These are phyloP conservation scores for Echium plantagineum DNA, from an alignment of 257 asterid species.

Conservation along the genomic window DNA sequence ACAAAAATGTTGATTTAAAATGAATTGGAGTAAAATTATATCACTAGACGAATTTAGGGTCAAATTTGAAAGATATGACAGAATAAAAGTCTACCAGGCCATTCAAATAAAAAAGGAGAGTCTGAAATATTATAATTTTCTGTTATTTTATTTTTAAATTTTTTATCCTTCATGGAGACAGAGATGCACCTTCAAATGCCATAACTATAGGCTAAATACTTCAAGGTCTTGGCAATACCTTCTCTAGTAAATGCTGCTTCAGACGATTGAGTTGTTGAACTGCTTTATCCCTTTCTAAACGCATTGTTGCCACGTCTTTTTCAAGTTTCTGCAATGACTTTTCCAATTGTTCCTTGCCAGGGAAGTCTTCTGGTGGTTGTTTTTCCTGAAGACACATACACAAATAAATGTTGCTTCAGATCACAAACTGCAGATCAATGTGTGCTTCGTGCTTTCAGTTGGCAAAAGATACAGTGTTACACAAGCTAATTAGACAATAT, in stretches of 20 bases:
- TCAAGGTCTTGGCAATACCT: conserved; percentile 29
- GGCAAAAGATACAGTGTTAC: not conserved
- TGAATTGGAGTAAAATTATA: too few species aligned
- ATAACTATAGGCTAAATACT: not conserved
- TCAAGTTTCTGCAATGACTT: conserved; percentile 53
- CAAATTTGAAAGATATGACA: not conserved
- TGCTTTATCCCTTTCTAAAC: conserved; percentile 69
- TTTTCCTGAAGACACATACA: conserved; percentile 20
- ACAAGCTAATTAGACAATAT: conserved; percentile 2
- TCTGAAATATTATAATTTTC: too few species aligned
- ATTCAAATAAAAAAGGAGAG: not conserved
- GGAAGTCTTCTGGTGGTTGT: conserved; percentile 34
- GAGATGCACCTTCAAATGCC: not conserved
- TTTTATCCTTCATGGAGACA: not conserved
- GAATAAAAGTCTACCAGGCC: not conserved
- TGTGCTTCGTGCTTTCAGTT: conserved; percentile 3
- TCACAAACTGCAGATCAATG: conserved; percentile 2
- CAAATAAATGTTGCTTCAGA: conserved; percentile 7
- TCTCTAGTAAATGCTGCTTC: conserved; percentile 91
- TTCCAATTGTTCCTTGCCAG: conserved; percentile 58
- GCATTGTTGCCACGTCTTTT: conserved; percentile 62
- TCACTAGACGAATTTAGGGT: not conserved
- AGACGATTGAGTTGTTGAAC: conserved; percentile 73
- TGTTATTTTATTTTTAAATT: not conserved
- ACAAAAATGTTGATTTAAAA: too few species aligned